Evolutionary conservation across 2,329 filamentous ascomycete genomes (phyloP), one percentile per base, ranked within the genome.

Genomic region (Cadophora malorum): DNA sequence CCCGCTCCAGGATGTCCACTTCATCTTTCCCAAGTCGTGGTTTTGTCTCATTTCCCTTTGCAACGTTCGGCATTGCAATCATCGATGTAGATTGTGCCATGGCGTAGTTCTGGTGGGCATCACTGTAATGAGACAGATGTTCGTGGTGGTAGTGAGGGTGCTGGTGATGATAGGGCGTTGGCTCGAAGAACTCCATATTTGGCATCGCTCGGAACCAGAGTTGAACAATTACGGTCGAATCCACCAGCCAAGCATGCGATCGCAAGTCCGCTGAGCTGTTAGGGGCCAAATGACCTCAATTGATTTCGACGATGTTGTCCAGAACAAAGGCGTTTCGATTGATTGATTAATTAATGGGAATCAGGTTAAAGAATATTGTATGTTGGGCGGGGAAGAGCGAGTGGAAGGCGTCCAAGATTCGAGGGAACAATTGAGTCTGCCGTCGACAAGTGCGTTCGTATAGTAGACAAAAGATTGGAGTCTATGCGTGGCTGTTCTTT

Each of bases 1-100:
- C 86, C 41, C 82, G 81, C 74, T 90, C 88, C 35, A 90, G 79
- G 59, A 86, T 76, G 70, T 87, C 85, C 9, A 88, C 86, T 75
- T 88, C 85, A 62, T 87, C 85, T 75, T 87, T 88, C 65, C 85
- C 85, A 35, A 88, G 79, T 19, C 76, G 73, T n/a, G 76, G 75
- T 52, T 77, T 77, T 23, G 76, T 77, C 61, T 77, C 76, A 41
- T 73, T 75, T n/a, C 69, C 73, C 67, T 73, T 75, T 28, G 69
- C 56, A 5, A 70, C 35, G 41, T 67, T 68, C 10, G 75, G 69
- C 64, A 76, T 69, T 12, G 65, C 58, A 59, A 75, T 73, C 66
- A 75, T 72, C 8, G 68, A 85, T 81, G 64, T 80, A 23, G 67
- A 64, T 56, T 73, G 73, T 56, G 33, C 65, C 63, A 70, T 74